Evolutionary conservation across 495 filamentous ascomycete genomes (phyloP).

Genomic region (Trichoderma gamsii): DNA sequence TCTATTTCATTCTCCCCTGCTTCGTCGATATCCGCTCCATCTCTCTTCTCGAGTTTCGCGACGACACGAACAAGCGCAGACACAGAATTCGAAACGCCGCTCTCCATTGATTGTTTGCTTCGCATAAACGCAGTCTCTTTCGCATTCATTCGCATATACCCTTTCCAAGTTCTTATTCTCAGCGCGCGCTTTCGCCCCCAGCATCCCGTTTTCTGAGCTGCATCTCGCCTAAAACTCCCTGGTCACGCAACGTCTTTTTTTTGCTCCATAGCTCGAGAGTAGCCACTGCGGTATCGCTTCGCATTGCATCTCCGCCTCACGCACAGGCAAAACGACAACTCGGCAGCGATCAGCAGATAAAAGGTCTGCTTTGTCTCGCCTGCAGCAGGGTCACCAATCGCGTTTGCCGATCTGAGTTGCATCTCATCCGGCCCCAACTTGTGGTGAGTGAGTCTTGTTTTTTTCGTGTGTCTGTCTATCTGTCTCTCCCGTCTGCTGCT

Average conservation of each 20-base stretch:
- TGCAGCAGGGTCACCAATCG: background rate
- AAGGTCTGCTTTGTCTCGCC: background rate
- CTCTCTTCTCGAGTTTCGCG: background rate
- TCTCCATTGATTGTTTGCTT: too few relatives aligned
- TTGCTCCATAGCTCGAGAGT: background rate
- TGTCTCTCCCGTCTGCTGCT: background rate
- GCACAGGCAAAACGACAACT: background rate
- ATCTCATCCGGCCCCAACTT: background rate
- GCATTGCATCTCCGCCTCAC: background rate
- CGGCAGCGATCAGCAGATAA: slow-evolving; percentile 2
- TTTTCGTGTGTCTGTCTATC: background rate
- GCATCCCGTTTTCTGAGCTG: background rate
- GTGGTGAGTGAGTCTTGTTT: background rate
- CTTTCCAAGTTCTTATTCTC: too few relatives aligned
- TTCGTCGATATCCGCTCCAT: background rate
- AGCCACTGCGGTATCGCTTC: background rate
- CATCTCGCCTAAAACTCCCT: background rate
- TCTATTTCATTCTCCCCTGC: background rate
- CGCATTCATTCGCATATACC: too few relatives aligned
- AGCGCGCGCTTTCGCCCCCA: too few relatives aligned
- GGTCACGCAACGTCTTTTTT: background rate
- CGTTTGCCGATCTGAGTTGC: background rate
- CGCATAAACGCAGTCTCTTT: too few relatives aligned
- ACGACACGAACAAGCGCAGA: background rate
- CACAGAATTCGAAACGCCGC: background rate